phyloP scores from a whole-genome alignment of 257 asterid species.

The Linaria vulgaris region DNA sequence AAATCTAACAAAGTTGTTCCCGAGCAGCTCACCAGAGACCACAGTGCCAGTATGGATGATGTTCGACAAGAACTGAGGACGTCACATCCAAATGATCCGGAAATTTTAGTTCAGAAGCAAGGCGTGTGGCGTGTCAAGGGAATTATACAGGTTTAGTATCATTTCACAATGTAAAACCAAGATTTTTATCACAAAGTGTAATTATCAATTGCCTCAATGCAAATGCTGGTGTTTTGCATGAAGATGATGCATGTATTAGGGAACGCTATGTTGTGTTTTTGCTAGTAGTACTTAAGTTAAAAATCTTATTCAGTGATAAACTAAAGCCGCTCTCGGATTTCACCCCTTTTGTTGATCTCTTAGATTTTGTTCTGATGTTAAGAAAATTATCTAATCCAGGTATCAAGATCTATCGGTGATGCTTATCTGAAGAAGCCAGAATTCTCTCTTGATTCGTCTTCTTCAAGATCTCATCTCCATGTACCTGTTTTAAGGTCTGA shows the following conservation, averaged over 20 bases:
- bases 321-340: no score
- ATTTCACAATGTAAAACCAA: not conserved
- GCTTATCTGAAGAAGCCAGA: constrained; percentile 68
- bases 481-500: constrained; percentile 61
- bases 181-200: no score
- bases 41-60: constrained; percentile 41
- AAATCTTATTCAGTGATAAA: no score
- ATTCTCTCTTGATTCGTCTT: constrained; percentile 46
- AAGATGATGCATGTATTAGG: no score
- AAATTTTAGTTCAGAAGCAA: constrained; percentile 2
- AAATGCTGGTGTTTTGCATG: no score
- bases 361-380: not conserved
- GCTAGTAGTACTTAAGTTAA: no score
- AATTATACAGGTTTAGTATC: constrained; percentile 58
- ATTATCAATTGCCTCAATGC: no score
- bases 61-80: no score
- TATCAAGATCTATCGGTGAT: constrained; percentile 78
- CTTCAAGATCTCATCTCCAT: constrained; percentile 46
- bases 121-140: constrained; percentile 82
- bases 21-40: constrained; percentile 64
- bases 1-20: no score
- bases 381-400: constrained; percentile 32
- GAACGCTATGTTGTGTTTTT: no score
- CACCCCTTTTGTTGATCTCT: not conserved
- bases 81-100: no score